Evolutionary conservation across 2,329 filamentous ascomycete species (phyloP), one percentile per base, ranked within the genome.

Genomic region (Trichophyton benhamiae): DNA sequence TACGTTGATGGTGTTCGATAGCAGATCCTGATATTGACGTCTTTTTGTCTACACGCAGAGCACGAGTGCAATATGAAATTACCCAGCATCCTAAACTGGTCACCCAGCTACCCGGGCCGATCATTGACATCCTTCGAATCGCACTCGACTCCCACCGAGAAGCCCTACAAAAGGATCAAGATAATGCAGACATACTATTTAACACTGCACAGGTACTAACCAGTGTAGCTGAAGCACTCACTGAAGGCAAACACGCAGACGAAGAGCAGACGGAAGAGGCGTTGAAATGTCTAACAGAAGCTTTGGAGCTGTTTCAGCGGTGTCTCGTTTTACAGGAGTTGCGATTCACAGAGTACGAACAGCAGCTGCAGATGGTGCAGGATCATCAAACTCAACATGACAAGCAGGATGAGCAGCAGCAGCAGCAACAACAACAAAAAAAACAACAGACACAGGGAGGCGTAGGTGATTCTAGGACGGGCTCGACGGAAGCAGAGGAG

Each of bases 151-250:
- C 86, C 1, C 87, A 89, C 70, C 79, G 80, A 61, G 79, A 81
- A 68, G 86, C 86, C 3, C 72, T 86, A 30, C 72, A 71, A 1
- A 71, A 89, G 33, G 80, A 85, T 22, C 78, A 81, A 57, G 79
- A 83, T 46, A 87, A 88, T 69, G 77, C 84, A 0, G 86, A 90
- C 71, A 79, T 83, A 3, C 74, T 87, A 7, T 90, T 89, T 76
- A 90, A 89, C 69, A 85, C 83, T 4, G 84, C 82, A 1, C 87
- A 89, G 71, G 83, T 88, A 2, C 75, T 89, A 42, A 86, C 83
- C 0, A 83, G 81, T 64, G 75, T 89, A 42, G 85, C 83, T 1
- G 87, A 89, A 73, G 76, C 76, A 1, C 70, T 82, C 6, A 76
- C 80, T 0, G 81, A 84, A 58, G 77, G 78, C n/a, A 78, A 78